Base-by-base conservation (phyloP, 495 filamentous ascomycete genomes). In the Tuber magnatum region DNA sequence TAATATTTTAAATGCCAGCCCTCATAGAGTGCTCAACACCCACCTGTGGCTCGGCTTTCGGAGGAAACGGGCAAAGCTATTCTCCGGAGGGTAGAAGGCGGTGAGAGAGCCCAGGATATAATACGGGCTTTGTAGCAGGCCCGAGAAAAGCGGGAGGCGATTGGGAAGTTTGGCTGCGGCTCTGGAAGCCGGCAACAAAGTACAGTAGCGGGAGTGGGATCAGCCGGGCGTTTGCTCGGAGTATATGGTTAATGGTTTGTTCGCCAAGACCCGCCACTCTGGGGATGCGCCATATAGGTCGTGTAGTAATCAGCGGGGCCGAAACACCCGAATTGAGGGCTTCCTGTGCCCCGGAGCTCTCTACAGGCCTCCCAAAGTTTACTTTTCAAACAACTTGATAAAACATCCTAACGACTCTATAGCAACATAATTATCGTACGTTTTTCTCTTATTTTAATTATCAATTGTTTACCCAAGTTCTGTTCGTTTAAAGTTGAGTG, bases 1-100 rank as follows among this genome's bases (percentile, higher is more conserved):
- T 68, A 72, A 46, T 16, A 48, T 73, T 73, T 71, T 76, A 20
- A 56, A 32, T 51, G 48, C 48, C 12, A 70, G 69, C 41, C 72
- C 40, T 51, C 22, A 42, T 20, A 44, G 28, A 35, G 56, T 20
- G 28, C 18, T 65, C 56, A 35, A 65, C 28, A 35, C 28, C 12
- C 14, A 20, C 28, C 16, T 7, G 35, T 35, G 14, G 56, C 56
- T 65, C 14, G 56, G 16, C 56, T 18, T 65, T 65, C 14, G 6
- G 56, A 65, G 56, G 56, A 24, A 6, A 51, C 14, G 16, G 10
- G 28, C 1, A 6, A 32, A 65, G 1, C 7, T 20, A 14, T 16
- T 35, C 14, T 35, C 2, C 32, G 14, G 56, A 6, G 56, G 28
- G 28, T 18, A 20, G 56, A 46, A 46, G 28, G 14, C 35, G n/a